Conservation (phyloP, 108 stramenopile genomes). For the Mediolabrus comicus region DNA sequence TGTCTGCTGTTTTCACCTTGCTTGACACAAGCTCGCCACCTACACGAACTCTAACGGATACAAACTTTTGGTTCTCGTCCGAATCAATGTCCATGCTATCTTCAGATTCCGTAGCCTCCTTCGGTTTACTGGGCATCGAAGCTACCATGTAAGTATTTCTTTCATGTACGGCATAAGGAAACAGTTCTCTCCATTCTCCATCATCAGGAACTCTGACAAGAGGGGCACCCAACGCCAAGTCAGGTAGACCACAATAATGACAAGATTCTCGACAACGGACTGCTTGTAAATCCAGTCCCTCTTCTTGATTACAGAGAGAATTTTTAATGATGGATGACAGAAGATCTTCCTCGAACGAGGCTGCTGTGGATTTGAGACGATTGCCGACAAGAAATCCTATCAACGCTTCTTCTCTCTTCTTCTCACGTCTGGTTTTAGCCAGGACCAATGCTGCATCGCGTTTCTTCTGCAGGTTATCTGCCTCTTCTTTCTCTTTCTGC, state of each 20-base stretch:
- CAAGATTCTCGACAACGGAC: constrained; percentile 64
- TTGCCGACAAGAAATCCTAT: constrained; percentile 68
- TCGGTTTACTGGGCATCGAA: constrained; percentile 16
- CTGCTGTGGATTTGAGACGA: constrained; percentile 62
- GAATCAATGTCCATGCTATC: background rate
- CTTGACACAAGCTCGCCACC: constrained; percentile 70
- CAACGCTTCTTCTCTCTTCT: constrained; percentile 67
- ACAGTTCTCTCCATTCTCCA: constrained; percentile 75
- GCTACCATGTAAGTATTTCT: constrained; percentile 64
- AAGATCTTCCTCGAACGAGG: constrained; percentile 78
- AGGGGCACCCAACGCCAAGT: constrained; percentile 70
- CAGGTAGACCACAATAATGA: constrained; percentile 77
- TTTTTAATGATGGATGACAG: constrained; percentile 66
- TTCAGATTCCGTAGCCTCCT: background rate
- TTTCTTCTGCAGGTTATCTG: constrained; percentile 46
- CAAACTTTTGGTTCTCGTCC: constrained; percentile 30
- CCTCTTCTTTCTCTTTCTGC: constrained; percentile 35
- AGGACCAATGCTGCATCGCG: constrained; percentile 37
- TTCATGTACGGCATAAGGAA: constrained; percentile 50
- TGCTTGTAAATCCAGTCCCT: constrained; percentile 52
- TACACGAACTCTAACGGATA: constrained; percentile 62
- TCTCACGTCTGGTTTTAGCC: constrained; percentile 64
- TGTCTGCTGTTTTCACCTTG: constrained; percentile 29
- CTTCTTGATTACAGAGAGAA: constrained; percentile 47
- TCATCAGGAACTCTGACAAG: constrained; percentile 76